Conservation (phyloP, 495 filamentous ascomycete species). For the Letharia columbiana region DNA sequence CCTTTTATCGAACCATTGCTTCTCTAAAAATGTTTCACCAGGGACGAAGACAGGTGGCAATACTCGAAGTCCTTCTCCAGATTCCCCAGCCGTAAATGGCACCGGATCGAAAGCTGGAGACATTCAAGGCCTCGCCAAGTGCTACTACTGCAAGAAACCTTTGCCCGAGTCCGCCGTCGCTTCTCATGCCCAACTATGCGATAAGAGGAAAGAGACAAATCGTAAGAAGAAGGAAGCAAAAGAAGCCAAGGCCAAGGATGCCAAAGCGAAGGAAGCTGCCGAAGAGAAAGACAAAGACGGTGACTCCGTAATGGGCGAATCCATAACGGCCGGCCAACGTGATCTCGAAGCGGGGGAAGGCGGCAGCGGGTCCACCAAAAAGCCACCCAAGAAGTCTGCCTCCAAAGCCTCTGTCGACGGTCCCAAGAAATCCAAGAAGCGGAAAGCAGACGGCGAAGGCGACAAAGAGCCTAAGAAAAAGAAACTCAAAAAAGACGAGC, state of each 20-base stretch:
- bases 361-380: slow-evolving; percentile 31
- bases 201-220: slow-evolving; percentile 64
- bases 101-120: slow-evolving; percentile 66
- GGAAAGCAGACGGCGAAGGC: slow-evolving; percentile 76
- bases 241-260: slow-evolving; percentile 61
- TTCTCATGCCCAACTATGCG: slow-evolving; percentile 61
- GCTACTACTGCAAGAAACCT: slow-evolving; percentile 75
- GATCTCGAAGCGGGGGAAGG: slow-evolving; percentile 33
- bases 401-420: slow-evolving; percentile 41
- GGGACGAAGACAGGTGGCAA: slow-evolving; percentile 27
- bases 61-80: slow-evolving; percentile 34
- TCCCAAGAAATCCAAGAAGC: slow-evolving; percentile 78
- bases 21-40: neutral
- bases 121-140: slow-evolving; percentile 57
- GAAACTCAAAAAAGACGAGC: slow-evolving; percentile 92
- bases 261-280: slow-evolving; percentile 50
- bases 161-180: slow-evolving; percentile 51
- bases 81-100: slow-evolving; percentile 57
- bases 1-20: slow-evolving; percentile 8
- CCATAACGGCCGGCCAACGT: slow-evolving; percentile 29
- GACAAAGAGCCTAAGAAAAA: slow-evolving; percentile 66
- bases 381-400: slow-evolving; percentile 64
- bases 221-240: slow-evolving; percentile 73
- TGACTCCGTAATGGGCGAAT: slow-evolving; percentile 45
- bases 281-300: slow-evolving; percentile 52